phyloP scores from a whole-genome alignment of 2,329 filamentous ascomycete genomes.

The Rutstroemia sydowiana region DNA sequence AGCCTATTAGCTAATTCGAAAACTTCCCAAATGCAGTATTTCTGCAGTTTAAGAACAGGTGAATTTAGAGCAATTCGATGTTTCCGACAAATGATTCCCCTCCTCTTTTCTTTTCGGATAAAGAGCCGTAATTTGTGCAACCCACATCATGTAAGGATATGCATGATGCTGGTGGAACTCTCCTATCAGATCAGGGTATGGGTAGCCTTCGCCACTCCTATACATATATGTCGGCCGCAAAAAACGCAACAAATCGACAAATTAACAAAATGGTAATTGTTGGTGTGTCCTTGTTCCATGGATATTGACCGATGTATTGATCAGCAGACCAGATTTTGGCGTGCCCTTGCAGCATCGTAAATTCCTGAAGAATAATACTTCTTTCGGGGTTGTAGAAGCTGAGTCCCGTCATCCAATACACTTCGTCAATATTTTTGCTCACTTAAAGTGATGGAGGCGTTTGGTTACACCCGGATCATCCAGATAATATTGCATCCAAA shows the following conservation, averaged over 20 bases:
- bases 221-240: neutral
- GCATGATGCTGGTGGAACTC: no score
- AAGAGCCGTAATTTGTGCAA: no score
- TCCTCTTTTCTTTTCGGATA: no score
- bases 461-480: neutral
- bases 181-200: no score
- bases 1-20: neutral
- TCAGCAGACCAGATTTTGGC: neutral
- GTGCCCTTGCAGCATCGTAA: neutral
- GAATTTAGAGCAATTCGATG: no score
- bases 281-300: neutral
- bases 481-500: no score
- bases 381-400: neutral
- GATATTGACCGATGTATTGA: neutral
- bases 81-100: no score
- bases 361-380: neutral
- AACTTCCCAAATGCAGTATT: neutral
- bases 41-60: no score
- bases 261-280: no score
- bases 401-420: neutral
- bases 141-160: no score
- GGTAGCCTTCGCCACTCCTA: neutral
- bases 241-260: no score
- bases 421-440: neutral
- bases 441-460: neutral